Evolutionary conservation across 306 rosid species (phyloP).

Genomic region (Acmispon strigosus): DNA sequence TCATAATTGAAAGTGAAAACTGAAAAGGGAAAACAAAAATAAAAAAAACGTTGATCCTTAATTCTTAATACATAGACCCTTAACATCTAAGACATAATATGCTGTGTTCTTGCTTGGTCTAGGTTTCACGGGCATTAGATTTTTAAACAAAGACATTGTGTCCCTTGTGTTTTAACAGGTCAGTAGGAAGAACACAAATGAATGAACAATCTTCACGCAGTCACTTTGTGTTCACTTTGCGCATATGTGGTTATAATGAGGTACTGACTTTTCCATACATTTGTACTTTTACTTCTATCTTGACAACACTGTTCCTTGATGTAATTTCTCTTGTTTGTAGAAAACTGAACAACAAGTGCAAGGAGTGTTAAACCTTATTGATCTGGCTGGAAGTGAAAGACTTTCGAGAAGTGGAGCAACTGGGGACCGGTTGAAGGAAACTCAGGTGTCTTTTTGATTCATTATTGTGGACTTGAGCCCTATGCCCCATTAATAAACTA

Average conservation of each 20-base stretch:
- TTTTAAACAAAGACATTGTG: background rate
- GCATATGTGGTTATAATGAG: slow-evolving; percentile 84
- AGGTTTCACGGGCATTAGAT: background rate
- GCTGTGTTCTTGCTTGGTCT: background rate
- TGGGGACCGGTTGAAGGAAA: slow-evolving; percentile 93
- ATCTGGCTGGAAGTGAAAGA: slow-evolving; percentile 95
- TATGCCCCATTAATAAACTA: background rate
- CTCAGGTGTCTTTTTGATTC: slow-evolving; percentile 55
- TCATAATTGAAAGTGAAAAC: too few species aligned
- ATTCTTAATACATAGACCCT: too few species aligned
- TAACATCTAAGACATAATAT: background rate
- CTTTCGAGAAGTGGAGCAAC: slow-evolving; percentile 87
- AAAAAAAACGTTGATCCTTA: too few species aligned
- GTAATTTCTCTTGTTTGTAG: slow-evolving; percentile 23
- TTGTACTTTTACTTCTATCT: background rate
- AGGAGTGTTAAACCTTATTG: slow-evolving; percentile 84
- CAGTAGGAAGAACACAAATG: slow-evolving; percentile 94
- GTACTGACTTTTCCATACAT: slow-evolving; percentile 19
- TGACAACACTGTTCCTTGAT: background rate
- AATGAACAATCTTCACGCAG: slow-evolving; percentile 95
- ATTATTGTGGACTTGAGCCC: background rate
- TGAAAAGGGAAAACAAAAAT: too few species aligned
- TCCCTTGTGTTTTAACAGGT: slow-evolving; percentile 42
- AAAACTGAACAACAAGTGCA: slow-evolving; percentile 91
- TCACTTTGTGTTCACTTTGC: slow-evolving; percentile 86